phyloP scores from a whole-genome alignment of 2,329 filamentous ascomycete species.

The Cercospora citrullina region DNA sequence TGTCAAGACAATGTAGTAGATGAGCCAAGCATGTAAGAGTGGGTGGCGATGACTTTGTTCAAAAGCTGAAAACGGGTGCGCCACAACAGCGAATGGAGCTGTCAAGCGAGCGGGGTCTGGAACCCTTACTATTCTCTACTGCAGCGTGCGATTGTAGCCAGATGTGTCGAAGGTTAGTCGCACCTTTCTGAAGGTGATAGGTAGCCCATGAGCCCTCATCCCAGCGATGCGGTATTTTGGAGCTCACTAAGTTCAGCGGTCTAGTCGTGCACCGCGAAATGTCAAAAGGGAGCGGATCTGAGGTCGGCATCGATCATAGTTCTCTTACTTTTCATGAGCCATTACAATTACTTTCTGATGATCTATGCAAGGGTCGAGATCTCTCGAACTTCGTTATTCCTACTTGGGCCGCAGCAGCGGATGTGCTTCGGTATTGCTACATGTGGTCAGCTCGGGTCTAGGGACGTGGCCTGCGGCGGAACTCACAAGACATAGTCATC shows the following conservation, averaged over 20 bases:
- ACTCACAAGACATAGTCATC: constrained; percentile 52
- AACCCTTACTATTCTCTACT: not conserved
- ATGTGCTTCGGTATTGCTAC: constrained; percentile 48
- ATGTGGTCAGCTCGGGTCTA: not conserved
- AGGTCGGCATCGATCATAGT: not conserved
- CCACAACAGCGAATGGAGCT: not conserved
- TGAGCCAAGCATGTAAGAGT: not conserved
- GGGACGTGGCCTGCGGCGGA: too few species aligned
- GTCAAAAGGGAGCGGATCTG: not conserved
- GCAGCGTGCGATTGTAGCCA: not conserved
- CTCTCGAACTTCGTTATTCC: not conserved
- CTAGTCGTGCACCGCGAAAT: not conserved
- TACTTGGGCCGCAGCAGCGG: constrained; percentile 29
- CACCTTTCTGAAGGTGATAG: not conserved
- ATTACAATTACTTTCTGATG: not conserved
- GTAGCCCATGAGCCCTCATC: not conserved
- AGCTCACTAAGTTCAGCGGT: not conserved
- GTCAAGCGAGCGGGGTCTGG: constrained; percentile 1
- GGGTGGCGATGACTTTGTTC: not conserved
- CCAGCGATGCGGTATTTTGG: not conserved
- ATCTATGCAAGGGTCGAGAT: not conserved
- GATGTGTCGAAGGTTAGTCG: not conserved
- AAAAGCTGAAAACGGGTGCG: not conserved
- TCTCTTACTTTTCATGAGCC: not conserved
- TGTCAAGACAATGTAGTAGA: not conserved